Evolutionary conservation across 1,284 basidiomycete genomes (phyloP), one percentile per base, ranked within the genome.

Genomic region (Ceratobasidium sp.): DNA sequence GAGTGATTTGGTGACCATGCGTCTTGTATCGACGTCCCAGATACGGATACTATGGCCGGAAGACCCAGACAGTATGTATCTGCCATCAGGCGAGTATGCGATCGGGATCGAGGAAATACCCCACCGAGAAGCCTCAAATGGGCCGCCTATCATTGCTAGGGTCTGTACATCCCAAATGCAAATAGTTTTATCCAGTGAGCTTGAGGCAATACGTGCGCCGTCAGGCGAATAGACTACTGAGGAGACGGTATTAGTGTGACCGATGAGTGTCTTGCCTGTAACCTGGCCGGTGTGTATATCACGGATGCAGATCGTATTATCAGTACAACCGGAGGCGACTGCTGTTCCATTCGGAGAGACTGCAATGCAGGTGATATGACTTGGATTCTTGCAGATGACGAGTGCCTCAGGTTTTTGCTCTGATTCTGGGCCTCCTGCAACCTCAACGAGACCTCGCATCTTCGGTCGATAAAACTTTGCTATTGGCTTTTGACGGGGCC

Each of bases 141-240:
- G 23, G 40, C 67, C 20, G 23, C 60, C 63, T 33, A 33, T 33
- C 33, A 33, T 33, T 4, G 33, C 4, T 33, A 1, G 33, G 33
- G 33, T 33, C 3, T 18, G 6, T 7, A 28, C 60, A 12, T 63
- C 60, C 60, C 60, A 63, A 1, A 63, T 23, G n/a, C 60, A 23
- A 6, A 63, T 39, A 15, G 28, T 63, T 15, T 20, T 3, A n/a
- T 63, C 60, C 20, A 2, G 39, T 26, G 67, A 77, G 9, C 78
- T 72, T 2, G 79, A 80, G n/a, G 55, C 66, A 18, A 80, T 40
- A 1, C 42, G 40, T 0, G 2, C 51, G 10, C 79, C 70, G 33
- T 79, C 77, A 18, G 56, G 77, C n/a, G 79, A 79, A 55, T 72
- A 72, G 23, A 33, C 69, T 1, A 78, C n/a, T n/a, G 53, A 55